Conservation (phyloP, 2,329 filamentous ascomycete species). For the Hypoxylon sp. region DNA sequence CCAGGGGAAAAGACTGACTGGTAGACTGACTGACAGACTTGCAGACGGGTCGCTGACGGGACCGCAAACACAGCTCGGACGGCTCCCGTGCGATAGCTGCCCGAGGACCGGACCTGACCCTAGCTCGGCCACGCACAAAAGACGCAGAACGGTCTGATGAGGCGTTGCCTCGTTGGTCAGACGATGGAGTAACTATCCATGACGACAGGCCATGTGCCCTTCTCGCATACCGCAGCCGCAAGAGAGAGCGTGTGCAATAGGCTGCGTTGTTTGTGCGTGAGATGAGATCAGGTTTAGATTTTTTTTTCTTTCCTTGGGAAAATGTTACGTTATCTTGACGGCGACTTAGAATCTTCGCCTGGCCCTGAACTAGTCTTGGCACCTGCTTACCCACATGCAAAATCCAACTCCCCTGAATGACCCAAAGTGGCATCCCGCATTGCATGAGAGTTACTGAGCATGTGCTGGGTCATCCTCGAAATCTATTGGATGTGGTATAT, state of each 20-base stretch:
- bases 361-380: conserved; percentile 9
- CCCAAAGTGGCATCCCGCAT: too few species aligned
- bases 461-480: background rate
- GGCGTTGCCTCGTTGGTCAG: conserved; percentile 22
- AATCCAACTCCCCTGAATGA: background rate
- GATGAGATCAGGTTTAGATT: background rate
- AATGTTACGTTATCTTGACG: conserved; percentile 31
- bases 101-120: conserved; percentile 1
- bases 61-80: too few species aligned
- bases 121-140: conserved; percentile 34
- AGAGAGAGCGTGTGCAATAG: conserved; percentile 14
- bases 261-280: conserved; percentile 29
- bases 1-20: too few species aligned
- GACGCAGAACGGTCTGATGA: conserved; percentile 24
- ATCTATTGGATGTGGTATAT: too few species aligned
- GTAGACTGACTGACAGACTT: too few species aligned
- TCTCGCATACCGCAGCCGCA: conserved; percentile 11
- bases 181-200: too few species aligned
- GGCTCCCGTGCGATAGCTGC: too few species aligned
- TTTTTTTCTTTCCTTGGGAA: too few species aligned
- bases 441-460: background rate
- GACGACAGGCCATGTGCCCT: conserved; percentile 7
- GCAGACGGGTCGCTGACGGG: too few species aligned
- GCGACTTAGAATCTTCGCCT: too few species aligned
- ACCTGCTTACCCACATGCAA: background rate